Base-by-base conservation (phyloP, 2,329 filamentous ascomycete genomes). In the Fusarium graminum region DNA sequence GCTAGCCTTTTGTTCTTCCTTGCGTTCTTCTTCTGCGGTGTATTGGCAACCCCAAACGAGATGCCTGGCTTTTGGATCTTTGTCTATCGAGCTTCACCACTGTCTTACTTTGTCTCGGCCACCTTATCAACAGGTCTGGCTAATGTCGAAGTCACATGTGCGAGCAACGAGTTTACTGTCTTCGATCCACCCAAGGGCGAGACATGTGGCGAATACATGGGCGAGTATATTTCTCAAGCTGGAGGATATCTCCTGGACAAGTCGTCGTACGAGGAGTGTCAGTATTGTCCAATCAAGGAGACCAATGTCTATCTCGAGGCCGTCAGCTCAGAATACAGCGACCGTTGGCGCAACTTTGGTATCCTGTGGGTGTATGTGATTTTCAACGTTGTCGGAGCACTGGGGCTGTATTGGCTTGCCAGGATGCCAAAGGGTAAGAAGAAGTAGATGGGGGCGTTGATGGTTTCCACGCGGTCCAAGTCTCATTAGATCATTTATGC, bases 31-130 rank as follows among this genome's bases (percentile, higher is more conserved):
- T 74, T 74, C 68, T 74, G 72, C 47, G 72, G 72, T 74, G 72
- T 74, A 28, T 54, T 74, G 9, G 69, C 72, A 13, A 41, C 64
- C 3, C 63, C 68, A 43, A 86, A 86, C 16, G 83, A 85, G 13
- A 77, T 84, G 12, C 89, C 88, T 1, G 86, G 87, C n/a, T 85
- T 86, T 67, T 78, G 72, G 72, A 72, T 58, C 28, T 71, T 74
- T 19, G 71, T 74, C 74, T 94, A 94, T 78, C 87, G 90, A 45
- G 80, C 93, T 36, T 93, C 90, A 0, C 93, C 93, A 0, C 92
- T 97, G 71, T 93, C 91, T 0, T 97, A 97, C 75, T 80, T 95
- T 25, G 87, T 95, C 32, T 85, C 85, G 28, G 91, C 89, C 38
- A 88, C 97, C 81, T 78, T 94, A 4, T 85, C 89, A 0, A 86